These are phyloP conservation scores for Coniochaeta ligniaria DNA, from an alignment of 2,329 filamentous ascomycete genomes.

Conservation along the genomic window DNA sequence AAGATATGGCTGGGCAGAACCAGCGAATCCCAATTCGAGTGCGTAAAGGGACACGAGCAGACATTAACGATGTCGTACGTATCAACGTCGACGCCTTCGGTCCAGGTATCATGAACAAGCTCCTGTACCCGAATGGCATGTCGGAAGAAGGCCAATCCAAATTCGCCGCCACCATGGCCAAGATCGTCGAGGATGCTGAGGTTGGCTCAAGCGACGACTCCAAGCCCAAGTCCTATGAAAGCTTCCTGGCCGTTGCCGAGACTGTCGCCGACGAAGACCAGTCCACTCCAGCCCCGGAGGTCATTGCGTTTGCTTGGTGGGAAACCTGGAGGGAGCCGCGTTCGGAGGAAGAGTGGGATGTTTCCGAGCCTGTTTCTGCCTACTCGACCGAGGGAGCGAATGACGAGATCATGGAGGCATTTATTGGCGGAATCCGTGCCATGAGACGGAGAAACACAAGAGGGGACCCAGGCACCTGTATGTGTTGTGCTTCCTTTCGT, in stretches of 20 bases:
- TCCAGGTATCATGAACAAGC: slow-evolving; percentile 11
- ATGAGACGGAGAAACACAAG: slow-evolving; percentile 10
- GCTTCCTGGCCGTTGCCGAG: slow-evolving; percentile 18
- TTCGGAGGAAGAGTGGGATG: slow-evolving; percentile 18
- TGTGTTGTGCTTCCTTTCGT: neutral
- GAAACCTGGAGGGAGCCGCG: slow-evolving; percentile 11
- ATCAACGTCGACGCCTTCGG: slow-evolving; percentile 16
- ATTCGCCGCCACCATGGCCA: slow-evolving; percentile 11
- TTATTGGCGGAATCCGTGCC: slow-evolving; percentile 15
- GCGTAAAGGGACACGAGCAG: slow-evolving; percentile 13
- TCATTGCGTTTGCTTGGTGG: slow-evolving; percentile 23
- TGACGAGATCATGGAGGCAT: slow-evolving; percentile 13
- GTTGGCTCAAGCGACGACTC: neutral
- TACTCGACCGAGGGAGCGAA: slow-evolving; percentile 16
- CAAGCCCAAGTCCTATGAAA: slow-evolving; percentile 2
- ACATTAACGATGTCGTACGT: slow-evolving; percentile 9
- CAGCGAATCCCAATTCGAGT: slow-evolving; percentile 10
- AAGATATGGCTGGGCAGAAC: neutral
- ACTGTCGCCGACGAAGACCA: slow-evolving; percentile 7
- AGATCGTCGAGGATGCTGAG: neutral
- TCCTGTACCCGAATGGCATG: slow-evolving; percentile 16
- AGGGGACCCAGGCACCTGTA: slow-evolving; percentile 13
- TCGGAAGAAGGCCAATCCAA: slow-evolving; percentile 8
- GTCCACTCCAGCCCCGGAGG: slow-evolving; percentile 11
- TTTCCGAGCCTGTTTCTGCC: slow-evolving; percentile 3